Evolutionary conservation across 1,284 basidiomycete genomes (phyloP), one percentile per base, ranked within the genome.

Genomic region (Rhizoctonia solani): DNA sequence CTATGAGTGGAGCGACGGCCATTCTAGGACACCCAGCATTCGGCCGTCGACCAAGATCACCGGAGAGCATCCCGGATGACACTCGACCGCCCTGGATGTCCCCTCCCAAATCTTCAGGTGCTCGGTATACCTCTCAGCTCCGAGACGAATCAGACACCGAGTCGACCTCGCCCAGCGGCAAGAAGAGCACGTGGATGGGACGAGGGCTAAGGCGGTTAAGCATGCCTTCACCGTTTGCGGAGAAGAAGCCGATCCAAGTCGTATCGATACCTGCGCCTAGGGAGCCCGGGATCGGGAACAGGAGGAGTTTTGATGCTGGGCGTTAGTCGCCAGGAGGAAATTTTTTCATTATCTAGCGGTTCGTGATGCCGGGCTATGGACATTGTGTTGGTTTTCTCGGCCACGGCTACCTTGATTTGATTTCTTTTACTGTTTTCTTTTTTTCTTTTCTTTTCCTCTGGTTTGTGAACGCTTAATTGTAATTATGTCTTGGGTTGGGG

Each of bases 151-250:
- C 59, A 19, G 59, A 65, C 25, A 19, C 37, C 47, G 59, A 65
- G 25, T 65, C 81, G 80, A 11, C 79, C 77, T 52, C 25, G 83
- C 86, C 37, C 71, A 46, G 6, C 21, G 44, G 87, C 71, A 81
- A 84, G 8, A 87, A 83, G 71, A 83, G 87, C 0, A 65, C 54
- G 3, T 91, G 89, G 89, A 88, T 90, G 70, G 55, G 66, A 14
- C 25, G 54, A 27, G 55, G 55, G 27, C 30, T 68, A 37, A 78
- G 87, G 41, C 79, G 89, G 65, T 74, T 91, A 68, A 91, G 89
- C 72, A 89, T 90, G 87, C 88, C 89, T 1, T 83, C 59, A 25
- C 59, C 59, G 49, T 65, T 65, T 41, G 47, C 37, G 34, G 59
- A 65, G 49, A 65, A 32, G 30, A 65, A 65, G 27, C 49, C 19